Conservation (phyloP, 2,329 filamentous ascomycete genomes). For the Torrubiellomyces zombiae region DNA sequence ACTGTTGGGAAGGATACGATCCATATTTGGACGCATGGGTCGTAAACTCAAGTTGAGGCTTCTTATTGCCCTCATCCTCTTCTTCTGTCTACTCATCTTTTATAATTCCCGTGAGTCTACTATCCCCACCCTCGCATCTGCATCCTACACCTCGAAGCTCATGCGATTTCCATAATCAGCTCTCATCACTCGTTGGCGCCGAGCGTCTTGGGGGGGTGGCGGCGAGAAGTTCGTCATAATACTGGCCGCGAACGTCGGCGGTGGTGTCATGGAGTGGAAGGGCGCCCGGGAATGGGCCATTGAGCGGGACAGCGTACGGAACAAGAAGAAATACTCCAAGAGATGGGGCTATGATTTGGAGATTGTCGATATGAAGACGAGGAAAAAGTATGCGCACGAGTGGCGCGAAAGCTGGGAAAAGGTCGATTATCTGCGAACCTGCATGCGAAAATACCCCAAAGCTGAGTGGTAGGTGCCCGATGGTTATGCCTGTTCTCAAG, state of each 20-base stretch:
- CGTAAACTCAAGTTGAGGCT: conserved; percentile 50
- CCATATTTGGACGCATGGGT: conserved; percentile 33
- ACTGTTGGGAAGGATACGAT: conserved; percentile 28
- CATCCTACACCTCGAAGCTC: too few species aligned
- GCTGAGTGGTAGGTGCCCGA: conserved; percentile 69
- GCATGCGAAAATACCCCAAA: conserved; percentile 82
- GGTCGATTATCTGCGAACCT: conserved; percentile 79
- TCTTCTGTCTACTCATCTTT: conserved; percentile 47
- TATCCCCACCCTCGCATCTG: background rate
- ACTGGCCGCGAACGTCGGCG: conserved; percentile 81
- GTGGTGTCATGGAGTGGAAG: conserved; percentile 99
- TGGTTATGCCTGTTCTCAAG: conserved; percentile 4
- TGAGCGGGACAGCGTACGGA: conserved; percentile 85
- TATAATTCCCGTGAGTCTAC: conserved; percentile 54
- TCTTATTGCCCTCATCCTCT: conserved; percentile 38
- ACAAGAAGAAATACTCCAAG: conserved; percentile 77
- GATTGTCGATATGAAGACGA: conserved; percentile 95
- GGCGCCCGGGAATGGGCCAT: conserved; percentile 95
- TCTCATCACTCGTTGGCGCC: conserved; percentile 47
- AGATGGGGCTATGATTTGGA: conserved; percentile 92
- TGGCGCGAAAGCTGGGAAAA: conserved; percentile 99
- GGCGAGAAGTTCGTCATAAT: conserved; percentile 90
- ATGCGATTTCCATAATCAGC: too few species aligned
- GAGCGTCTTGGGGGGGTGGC: conserved; percentile 57
- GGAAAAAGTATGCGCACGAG: conserved; percentile 96